Conservation (phyloP, 2,329 filamentous ascomycete genomes). For the Arthroderma sp. region DNA sequence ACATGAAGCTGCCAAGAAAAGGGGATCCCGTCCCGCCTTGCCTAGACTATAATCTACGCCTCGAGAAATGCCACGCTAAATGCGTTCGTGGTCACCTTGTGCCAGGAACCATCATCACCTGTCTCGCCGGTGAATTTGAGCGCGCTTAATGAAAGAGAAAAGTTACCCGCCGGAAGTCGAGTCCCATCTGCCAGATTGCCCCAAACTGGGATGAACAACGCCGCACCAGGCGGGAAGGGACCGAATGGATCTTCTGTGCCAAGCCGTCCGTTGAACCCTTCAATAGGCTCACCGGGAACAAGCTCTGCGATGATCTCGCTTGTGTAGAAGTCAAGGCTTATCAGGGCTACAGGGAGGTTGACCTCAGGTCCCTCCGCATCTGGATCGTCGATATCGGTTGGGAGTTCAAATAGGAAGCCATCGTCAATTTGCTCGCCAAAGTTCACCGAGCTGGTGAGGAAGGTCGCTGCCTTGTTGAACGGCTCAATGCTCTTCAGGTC, state of each 20-base stretch:
- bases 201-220: constrained; percentile 3
- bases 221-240: constrained; percentile 1
- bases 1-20: too few species aligned
- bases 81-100: not conserved
- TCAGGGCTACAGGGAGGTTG: constrained; percentile 40
- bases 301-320: constrained; percentile 3
- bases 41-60: too few species aligned
- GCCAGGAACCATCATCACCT: not conserved
- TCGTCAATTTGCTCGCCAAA: not conserved
- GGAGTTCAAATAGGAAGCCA: constrained; percentile 3
- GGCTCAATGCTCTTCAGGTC: constrained; percentile 33
- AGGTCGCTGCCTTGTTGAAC: constrained; percentile 1
- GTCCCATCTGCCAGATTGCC: constrained; percentile 4
- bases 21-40: too few species aligned
- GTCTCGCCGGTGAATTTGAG: constrained; percentile 1
- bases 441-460: not conserved
- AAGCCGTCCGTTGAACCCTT: constrained; percentile 4
- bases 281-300: not conserved
- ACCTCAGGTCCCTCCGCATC: constrained; percentile 21
- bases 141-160: constrained; percentile 2
- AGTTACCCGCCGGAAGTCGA: constrained; percentile 2
- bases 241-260: constrained; percentile 2
- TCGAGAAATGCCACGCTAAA: constrained; percentile 4
- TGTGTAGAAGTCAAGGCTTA: constrained; percentile 3
- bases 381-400: constrained; percentile 14